Base-by-base conservation (phyloP, 345 rosid genomes). In the Boechera retrofracta region DNA sequence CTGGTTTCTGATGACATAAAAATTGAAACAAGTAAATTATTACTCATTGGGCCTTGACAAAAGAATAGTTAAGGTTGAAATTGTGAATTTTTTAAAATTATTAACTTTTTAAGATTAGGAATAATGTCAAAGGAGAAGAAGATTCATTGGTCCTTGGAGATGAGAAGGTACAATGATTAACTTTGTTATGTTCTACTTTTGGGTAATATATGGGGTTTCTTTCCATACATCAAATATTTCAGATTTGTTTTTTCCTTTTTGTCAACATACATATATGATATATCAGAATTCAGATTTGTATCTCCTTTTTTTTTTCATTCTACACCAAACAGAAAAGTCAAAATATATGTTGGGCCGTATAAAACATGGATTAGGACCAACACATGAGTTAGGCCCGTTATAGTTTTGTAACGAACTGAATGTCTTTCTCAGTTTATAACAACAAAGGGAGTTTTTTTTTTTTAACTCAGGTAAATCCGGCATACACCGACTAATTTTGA, bases 151-250 rank as follows among this genome's bases (percentile, higher is more conserved):
- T 48, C 59, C 21, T 59, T 58, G 8, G 57, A 60, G 67, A 48
- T 59, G 15, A 47, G 1, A 59, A 48, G 48, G 59, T 35, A 48
- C 76, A 61, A 35, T 35, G 39, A 60, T 60, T 38, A 36, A 39
- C 18, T 67, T 36, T 54, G 63, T 41, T 26, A 35, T 15, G 45
- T 49, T 66, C 58, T 68, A 2, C 15, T 54, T 45, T 69, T 55
- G 63, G 61, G 73, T 39, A 11, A n/a, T 58, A 55, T 69, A 69
- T 69, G 39, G 2, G 26, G 13, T 68, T 10, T 16, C 44, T 48
- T 16, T 33, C 57, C 13, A 36, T 21, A 52, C 48, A 57, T 69
- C 26, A 52, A 21, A 53, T 24, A 52, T 67, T 67, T 67, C 31
- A 32, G 57, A 5, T 10, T n/a, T 31, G 11, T 32, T 16, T 16